These are phyloP conservation scores for Plantago elongata DNA, from an alignment of 257 asterid genomes.

Conservation along the genomic window DNA sequence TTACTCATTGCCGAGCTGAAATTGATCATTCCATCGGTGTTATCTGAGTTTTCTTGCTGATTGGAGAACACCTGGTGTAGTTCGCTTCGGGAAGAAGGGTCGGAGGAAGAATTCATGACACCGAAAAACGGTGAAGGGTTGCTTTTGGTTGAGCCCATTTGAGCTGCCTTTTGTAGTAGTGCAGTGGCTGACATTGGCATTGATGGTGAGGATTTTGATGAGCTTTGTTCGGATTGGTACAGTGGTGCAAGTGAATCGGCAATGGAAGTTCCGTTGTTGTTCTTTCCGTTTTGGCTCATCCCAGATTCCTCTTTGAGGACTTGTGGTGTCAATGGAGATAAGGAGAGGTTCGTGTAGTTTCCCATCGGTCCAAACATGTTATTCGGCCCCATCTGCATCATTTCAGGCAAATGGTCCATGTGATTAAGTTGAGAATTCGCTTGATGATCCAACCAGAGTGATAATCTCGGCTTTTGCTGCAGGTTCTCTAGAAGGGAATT, in stretches of 20 bases:
- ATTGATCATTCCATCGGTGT: conserved; percentile 32
- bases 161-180: conserved; percentile 81
- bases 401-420: conserved; percentile 30
- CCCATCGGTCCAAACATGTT: conserved; percentile 35
- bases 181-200: conserved; percentile 85
- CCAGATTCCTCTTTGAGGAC: conserved; percentile 25
- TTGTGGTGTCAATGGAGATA: conserved; percentile 28
- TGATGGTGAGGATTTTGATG: conserved; percentile 29
- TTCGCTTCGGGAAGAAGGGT: conserved; percentile 48
- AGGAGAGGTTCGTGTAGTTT: conserved; percentile 39
- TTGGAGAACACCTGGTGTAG: conserved; percentile 38
- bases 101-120: conserved; percentile 43
- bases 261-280: background rate
- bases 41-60: conserved; percentile 25
- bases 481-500: conserved; percentile 12
- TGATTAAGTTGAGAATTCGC: conserved; percentile 19
- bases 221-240: conserved; percentile 23
- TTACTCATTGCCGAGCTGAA: conserved; percentile 24
- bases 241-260: conserved; percentile 46
- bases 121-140: conserved; percentile 49
- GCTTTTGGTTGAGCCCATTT: conserved; percentile 74
- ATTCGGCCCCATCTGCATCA: conserved; percentile 44
- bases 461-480: conserved; percentile 40
- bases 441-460: conserved; percentile 55
- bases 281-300: too few relatives aligned